These are phyloP conservation scores for Styphnolobium japonicum DNA, from an alignment of 306 rosid genomes.

Conservation along the genomic window DNA sequence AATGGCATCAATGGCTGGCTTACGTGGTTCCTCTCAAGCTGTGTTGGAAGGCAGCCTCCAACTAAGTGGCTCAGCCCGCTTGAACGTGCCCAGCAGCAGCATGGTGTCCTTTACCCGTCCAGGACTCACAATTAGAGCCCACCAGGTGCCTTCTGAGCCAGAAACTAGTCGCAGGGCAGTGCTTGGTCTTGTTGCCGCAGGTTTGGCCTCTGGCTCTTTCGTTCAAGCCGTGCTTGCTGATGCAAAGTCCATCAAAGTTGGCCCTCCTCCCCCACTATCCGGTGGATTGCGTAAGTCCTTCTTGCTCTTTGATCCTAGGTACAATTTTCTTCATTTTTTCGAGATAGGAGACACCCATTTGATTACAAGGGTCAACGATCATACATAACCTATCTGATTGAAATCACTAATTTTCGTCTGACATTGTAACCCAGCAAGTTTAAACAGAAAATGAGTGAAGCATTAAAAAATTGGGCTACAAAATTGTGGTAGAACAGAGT, in stretches of 20 bases:
- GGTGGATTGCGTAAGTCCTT: constrained; percentile 88
- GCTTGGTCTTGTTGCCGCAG: constrained; percentile 79
- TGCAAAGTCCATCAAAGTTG: constrained; percentile 82
- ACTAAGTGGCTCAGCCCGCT: constrained; percentile 53
- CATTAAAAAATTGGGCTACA: neutral
- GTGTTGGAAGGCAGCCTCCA: constrained; percentile 75
- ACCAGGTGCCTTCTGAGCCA: constrained; percentile 47
- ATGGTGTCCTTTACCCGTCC: constrained; percentile 36
- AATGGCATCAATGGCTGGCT: constrained; percentile 90
- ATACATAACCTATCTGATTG: neutral
- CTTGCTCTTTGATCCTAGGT: neutral
- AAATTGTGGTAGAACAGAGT: neutral
- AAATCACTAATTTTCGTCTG: neutral
- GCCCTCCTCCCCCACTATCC: constrained; percentile 79
- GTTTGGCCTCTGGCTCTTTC: constrained; percentile 78
- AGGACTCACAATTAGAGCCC: constrained; percentile 59
- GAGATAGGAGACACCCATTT: neutral
- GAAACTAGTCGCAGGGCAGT: constrained; percentile 72
- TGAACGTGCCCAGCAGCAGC: constrained; percentile 37
- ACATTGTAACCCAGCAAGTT: neutral
- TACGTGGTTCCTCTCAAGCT: constrained; percentile 71
- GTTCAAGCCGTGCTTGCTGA: constrained; percentile 91
- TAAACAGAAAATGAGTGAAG: neutral
- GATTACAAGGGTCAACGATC: neutral
- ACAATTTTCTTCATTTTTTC: neutral